These are phyloP conservation scores for Aspergillus luchuensis DNA, from an alignment of 2,329 filamentous ascomycete species.

Conservation along the genomic window DNA sequence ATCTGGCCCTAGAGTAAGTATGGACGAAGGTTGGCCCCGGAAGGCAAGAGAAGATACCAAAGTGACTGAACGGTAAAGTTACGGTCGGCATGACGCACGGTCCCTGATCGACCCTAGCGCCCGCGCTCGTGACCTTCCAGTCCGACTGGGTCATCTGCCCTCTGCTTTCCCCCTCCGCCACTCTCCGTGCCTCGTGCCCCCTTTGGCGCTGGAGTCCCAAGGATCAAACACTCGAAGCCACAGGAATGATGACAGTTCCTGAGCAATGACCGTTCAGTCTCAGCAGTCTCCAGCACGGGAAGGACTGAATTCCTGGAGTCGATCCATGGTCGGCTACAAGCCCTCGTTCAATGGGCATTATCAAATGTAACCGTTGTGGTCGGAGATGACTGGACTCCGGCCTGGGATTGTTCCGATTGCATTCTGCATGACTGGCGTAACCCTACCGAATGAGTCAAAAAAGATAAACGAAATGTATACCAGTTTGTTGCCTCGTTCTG, in stretches of 20 bases:
- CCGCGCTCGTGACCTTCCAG: conserved; percentile 32
- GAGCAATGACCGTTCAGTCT: background rate
- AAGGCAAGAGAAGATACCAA: too few relatives aligned
- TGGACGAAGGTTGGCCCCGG: too few relatives aligned
- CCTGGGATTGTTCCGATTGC: background rate
- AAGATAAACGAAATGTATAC: background rate
- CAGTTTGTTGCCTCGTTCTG: background rate
- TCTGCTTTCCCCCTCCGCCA: background rate
- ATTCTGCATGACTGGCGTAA: background rate
- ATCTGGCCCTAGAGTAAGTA: too few relatives aligned
- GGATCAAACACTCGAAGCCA: too few relatives aligned
- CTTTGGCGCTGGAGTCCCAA: background rate
- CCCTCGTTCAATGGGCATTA: background rate
- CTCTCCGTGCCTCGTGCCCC: background rate
- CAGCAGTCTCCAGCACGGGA: background rate
- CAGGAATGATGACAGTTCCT: background rate
- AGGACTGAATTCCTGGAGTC: conserved; percentile 6
- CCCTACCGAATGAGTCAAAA: background rate
- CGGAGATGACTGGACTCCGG: background rate
- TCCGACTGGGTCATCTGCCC: conserved; percentile 29
- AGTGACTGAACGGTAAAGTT: background rate
- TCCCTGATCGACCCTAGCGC: conserved; percentile 29
- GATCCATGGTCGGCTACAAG: conserved; percentile 1
- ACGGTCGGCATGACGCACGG: conserved; percentile 25
- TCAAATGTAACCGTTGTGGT: conserved; percentile 17